Evolutionary conservation across 1,139 yeast genomes (phyloP).

Genomic region (Debaryomycetaceae sp.): DNA sequence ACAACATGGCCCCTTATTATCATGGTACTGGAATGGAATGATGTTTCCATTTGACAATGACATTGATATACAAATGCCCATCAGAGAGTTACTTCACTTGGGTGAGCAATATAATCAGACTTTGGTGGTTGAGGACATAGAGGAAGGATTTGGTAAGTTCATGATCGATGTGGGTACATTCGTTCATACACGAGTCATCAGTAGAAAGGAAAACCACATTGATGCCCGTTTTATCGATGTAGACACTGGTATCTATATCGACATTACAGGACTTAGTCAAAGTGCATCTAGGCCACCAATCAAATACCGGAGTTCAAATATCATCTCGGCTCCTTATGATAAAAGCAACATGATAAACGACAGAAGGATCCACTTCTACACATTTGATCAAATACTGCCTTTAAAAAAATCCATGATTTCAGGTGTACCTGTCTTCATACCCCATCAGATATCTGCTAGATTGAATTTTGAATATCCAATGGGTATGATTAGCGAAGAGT

Average conservation of each 20-base stretch:
- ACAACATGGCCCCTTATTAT: conserved; percentile 24
- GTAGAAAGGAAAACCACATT: conserved; percentile 23
- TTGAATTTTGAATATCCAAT: conserved; percentile 23
- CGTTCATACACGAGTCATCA: conserved; percentile 17
- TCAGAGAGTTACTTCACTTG: conserved; percentile 21
- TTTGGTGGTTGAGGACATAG: conserved; percentile 24
- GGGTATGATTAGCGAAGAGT: conserved; percentile 20
- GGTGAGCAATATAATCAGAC: conserved; percentile 32
- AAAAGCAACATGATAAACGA: conserved; percentile 17
- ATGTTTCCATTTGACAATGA: conserved; percentile 20
- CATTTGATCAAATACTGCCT: conserved; percentile 19
- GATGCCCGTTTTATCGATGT: conserved; percentile 33
- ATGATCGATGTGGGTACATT: conserved; percentile 26
- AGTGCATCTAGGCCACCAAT: conserved; percentile 11
- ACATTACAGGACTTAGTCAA: conserved; percentile 21
- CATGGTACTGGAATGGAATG: conserved; percentile 44
- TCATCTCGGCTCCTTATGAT: conserved; percentile 5
- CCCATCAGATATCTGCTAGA: conserved; percentile 20
- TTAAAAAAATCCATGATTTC: conserved; percentile 20
- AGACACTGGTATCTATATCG: conserved; percentile 32
- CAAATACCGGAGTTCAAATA: conserved; percentile 8
- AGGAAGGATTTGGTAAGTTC: conserved; percentile 26
- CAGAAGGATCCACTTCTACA: conserved; percentile 21
- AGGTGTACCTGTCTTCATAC: conserved; percentile 27
- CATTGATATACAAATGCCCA: conserved; percentile 29